phyloP scores from a whole-genome alignment of 345 rosid genomes.

The Gossypium herbaceum region DNA sequence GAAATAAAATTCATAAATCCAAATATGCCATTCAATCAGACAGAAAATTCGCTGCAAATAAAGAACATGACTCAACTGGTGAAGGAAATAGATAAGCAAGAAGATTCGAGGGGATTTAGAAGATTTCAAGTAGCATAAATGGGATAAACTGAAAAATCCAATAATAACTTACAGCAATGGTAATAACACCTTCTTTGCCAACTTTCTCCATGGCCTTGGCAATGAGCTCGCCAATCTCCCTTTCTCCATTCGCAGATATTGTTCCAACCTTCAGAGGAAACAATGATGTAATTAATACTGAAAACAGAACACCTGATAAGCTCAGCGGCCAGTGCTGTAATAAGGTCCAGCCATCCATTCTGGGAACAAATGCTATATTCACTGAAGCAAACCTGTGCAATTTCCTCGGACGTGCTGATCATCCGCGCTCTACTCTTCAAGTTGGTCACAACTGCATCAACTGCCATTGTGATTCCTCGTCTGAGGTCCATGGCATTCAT shows the following conservation, averaged over 20 bases:
- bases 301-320: not conserved
- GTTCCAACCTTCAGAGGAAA: constrained; percentile 39
- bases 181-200: constrained; percentile 49
- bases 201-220: constrained; percentile 58
- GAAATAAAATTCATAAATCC: not conserved
- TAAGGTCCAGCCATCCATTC: not conserved
- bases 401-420: constrained; percentile 51
- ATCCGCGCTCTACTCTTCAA: constrained; percentile 42
- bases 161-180: constrained; percentile 7
- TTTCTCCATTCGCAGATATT: constrained; percentile 51
- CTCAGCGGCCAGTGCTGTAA: not conserved
- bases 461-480: constrained; percentile 52
- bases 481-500: constrained; percentile 52
- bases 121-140: not conserved
- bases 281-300: too few relatives aligned
- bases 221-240: constrained; percentile 48
- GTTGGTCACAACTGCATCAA: constrained; percentile 39
- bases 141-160: not conserved
- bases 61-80: not conserved
- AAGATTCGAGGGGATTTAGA: not conserved
- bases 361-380: not conserved
- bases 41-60: not conserved
- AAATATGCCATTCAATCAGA: not conserved
- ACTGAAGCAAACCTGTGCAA: constrained; percentile 17
- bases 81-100: not conserved